Evolutionary conservation across 192 early-diverging fungal genomes (phyloP).

Genomic region (Coemansia sp.): DNA sequence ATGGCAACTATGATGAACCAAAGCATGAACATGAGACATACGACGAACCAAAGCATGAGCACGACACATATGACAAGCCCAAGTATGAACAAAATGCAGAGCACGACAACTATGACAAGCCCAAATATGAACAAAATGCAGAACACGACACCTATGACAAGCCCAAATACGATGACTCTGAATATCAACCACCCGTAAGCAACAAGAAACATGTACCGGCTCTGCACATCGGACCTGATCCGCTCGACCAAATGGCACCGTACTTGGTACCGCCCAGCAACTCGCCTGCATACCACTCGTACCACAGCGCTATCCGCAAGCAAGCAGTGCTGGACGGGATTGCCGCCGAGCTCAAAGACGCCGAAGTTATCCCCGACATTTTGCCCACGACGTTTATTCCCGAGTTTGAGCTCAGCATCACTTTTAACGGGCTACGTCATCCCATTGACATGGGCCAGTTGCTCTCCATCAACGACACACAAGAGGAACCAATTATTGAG

Average conservation of each 20-base stretch:
- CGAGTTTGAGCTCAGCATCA: conserved; percentile 24
- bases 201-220: background rate
- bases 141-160: background rate
- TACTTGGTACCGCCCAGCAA: conserved; percentile 1
- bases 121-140: background rate
- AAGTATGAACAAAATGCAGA: too few species aligned
- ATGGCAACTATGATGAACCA: background rate
- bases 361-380: conserved; percentile 26
- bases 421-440: conserved; percentile 7
- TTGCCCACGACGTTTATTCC: conserved; percentile 23
- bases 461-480: conserved; percentile 21
- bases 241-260: conserved; percentile 16
- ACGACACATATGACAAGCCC: background rate
- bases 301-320: background rate
- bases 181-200: background rate
- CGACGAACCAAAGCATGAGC: background rate
- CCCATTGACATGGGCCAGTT: conserved; percentile 32
- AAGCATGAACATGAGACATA: too few species aligned
- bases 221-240: conserved; percentile 11
- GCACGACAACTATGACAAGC: background rate
- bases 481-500: conserved; percentile 25
- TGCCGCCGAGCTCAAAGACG: conserved; percentile 6
- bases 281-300: background rate
- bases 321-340: conserved; percentile 1
- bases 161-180: background rate